Percentiles rank a stretch among this genome's conserved stretches.
Conservation (phyloP, 2,329 filamentous ascomycete species). For the Alternaria angustiovoidea region DNA sequence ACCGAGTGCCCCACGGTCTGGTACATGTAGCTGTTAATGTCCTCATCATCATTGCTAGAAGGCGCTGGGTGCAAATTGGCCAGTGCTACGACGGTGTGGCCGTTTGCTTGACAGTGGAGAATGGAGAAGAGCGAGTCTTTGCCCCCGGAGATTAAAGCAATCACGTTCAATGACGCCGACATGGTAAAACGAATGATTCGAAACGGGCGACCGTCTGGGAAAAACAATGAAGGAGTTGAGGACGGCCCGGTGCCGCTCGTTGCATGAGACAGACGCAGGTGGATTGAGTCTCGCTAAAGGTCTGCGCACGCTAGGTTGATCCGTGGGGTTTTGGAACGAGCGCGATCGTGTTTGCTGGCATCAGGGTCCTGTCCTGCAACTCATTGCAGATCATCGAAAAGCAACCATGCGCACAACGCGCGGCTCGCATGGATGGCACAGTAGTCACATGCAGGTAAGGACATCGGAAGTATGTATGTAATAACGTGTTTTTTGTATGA, state of each 20-base stretch:
- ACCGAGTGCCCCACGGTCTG: constrained; percentile 93
- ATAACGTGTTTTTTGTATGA: constrained; percentile 27
- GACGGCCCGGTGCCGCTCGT: constrained; percentile 13
- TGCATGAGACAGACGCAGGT: constrained; percentile 11
- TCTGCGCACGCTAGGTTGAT: constrained; percentile 19
- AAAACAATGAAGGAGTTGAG: constrained; percentile 12
- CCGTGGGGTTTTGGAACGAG: constrained; percentile 8
- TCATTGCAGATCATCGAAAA: constrained; percentile 6
- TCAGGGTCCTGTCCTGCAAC: constrained; percentile 6
- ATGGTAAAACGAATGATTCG: constrained; percentile 11
- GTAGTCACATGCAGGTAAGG: constrained; percentile 6
- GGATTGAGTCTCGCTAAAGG: constrained; percentile 19
- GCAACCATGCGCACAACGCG: constrained; percentile 2
- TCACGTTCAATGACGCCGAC: constrained; percentile 62
- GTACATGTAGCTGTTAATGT: constrained; percentile 99
- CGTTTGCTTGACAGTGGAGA: constrained; percentile 86
- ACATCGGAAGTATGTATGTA: constrained; percentile 10
- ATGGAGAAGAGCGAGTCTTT: constrained; percentile 97
- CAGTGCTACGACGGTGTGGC: constrained; percentile 84
- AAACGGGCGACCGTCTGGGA: constrained; percentile 4
- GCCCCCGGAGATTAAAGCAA: constrained; percentile 92
- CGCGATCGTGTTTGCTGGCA: constrained; percentile 7
- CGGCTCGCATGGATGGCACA: constrained; percentile 1
- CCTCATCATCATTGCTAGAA: constrained; percentile 54
- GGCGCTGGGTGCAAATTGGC: constrained; percentile 80